These are phyloP conservation scores for Cyclotella choctawhatcheeana DNA, from an alignment of 108 stramenopile genomes.

Conservation along the genomic window DNA sequence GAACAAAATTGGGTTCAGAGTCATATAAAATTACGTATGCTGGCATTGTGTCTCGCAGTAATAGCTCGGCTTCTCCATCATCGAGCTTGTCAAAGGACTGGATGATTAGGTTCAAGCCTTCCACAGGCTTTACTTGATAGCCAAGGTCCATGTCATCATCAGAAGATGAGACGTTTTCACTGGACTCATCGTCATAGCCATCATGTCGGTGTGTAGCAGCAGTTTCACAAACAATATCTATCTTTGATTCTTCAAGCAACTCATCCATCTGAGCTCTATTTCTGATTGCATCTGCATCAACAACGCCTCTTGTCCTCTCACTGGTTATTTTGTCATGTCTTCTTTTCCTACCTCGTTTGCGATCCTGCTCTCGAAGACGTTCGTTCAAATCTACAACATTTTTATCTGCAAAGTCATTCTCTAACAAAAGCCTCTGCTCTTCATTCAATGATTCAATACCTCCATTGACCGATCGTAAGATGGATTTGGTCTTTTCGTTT, in stretches of 20 bases:
- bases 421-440: slow-evolving; percentile 74
- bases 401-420: slow-evolving; percentile 72
- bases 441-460: slow-evolving; percentile 59
- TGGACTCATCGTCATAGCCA: slow-evolving; percentile 20
- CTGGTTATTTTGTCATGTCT: slow-evolving; percentile 67
- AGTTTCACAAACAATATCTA: slow-evolving; percentile 38
- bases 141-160: slow-evolving; percentile 51
- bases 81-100: slow-evolving; percentile 66
- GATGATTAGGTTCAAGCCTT: slow-evolving; percentile 62
- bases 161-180: slow-evolving; percentile 34
- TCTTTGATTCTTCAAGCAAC: slow-evolving; percentile 66
- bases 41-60: slow-evolving; percentile 87
- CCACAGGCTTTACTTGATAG: slow-evolving; percentile 43
- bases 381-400: slow-evolving; percentile 55
- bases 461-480: slow-evolving; percentile 42
- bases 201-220: not conserved
- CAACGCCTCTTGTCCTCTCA: slow-evolving; percentile 69
- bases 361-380: slow-evolving; percentile 18
- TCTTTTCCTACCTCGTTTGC: slow-evolving; percentile 54
- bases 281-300: slow-evolving; percentile 64
- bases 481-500: slow-evolving; percentile 70
- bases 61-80: slow-evolving; percentile 61
- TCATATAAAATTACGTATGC: slow-evolving; percentile 91
- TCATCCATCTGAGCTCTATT: slow-evolving; percentile 78
- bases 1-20: slow-evolving; percentile 84